phyloP scores from a whole-genome alignment of 2,329 filamentous ascomycete species.

The Arachnomyces sp. region DNA sequence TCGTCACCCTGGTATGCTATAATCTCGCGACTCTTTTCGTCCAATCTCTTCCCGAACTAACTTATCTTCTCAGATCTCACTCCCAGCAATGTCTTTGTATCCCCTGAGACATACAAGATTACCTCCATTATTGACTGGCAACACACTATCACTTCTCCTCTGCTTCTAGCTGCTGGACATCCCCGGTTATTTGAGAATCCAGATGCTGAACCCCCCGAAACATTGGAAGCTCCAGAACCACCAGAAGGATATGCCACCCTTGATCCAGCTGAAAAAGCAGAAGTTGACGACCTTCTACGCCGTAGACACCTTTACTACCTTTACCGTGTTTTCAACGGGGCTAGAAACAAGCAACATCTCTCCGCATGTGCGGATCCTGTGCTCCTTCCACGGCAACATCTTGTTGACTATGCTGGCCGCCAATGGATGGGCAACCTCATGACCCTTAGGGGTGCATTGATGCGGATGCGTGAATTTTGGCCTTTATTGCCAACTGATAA shows the following conservation, averaged over 20 bases:
- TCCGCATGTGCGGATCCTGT: slow-evolving; percentile 3
- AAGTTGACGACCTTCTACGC: slow-evolving; percentile 9
- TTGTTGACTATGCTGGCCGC: slow-evolving; percentile 7
- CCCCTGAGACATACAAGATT: slow-evolving; percentile 5
- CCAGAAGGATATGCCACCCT: slow-evolving; percentile 11
- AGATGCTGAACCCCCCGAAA: slow-evolving; percentile 6
- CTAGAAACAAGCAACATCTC: slow-evolving; percentile 8
- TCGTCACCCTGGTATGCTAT: too few species aligned
- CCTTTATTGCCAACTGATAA: slow-evolving; percentile 1
- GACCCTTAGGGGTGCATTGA: slow-evolving; percentile 6
- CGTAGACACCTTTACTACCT: slow-evolving; percentile 8
- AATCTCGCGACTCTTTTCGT: too few species aligned
- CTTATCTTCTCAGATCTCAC: slow-evolving; percentile 4
- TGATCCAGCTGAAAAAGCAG: slow-evolving; percentile 4
- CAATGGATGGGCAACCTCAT: slow-evolving; percentile 9
- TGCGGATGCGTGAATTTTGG: slow-evolving; percentile 9
- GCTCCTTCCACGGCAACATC: slow-evolving; percentile 4
- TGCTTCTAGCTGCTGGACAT: slow-evolving; percentile 9
- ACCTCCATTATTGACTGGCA: slow-evolving; percentile 12
- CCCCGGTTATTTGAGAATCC: slow-evolving; percentile 10
- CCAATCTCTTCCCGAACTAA: too few species aligned
- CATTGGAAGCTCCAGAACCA: slow-evolving; percentile 2
- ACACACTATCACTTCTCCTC: slow-evolving; percentile 5
- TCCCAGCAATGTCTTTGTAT: slow-evolving; percentile 9
- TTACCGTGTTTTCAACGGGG: slow-evolving; percentile 11